A percentile compares a stretch with the other conserved stretches of the same genome.
phyloP scores from a whole-genome alignment of 2,329 filamentous ascomycete species.

The Beauveria bassiana region DNA sequence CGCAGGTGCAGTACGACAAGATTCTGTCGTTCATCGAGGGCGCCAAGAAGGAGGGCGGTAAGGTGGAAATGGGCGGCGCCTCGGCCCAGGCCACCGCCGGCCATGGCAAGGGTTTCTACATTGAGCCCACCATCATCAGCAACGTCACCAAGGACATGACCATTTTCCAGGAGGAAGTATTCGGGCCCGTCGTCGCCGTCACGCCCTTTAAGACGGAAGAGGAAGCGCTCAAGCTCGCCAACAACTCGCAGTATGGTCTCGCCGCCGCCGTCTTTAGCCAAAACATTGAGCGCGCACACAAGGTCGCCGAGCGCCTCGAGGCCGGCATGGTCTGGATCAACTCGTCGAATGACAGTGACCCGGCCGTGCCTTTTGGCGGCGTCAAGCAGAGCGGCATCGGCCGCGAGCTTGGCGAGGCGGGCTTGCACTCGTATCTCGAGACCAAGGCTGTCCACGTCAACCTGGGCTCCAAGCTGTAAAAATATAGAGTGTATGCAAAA shows the following conservation, averaged over 20 bases:
- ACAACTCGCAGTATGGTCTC: conserved; percentile 52
- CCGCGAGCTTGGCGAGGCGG: conserved; percentile 37
- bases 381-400: conserved; percentile 43
- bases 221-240: conserved; percentile 35
- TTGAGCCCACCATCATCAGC: conserved; percentile 39
- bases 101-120: conserved; percentile 36
- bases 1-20: conserved; percentile 61
- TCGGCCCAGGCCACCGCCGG: conserved; percentile 24
- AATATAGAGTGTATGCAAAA: background rate
- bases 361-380: conserved; percentile 37
- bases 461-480: conserved; percentile 27
- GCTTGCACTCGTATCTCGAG: conserved; percentile 35
- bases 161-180: conserved; percentile 39
- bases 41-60: conserved; percentile 65
- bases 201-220: conserved; percentile 34
- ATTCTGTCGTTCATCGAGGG: conserved; percentile 62
- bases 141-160: conserved; percentile 33
- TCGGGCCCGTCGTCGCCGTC: conserved; percentile 37
- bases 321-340: conserved; percentile 52
- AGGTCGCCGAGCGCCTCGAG: conserved; percentile 48
- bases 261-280: conserved; percentile 55
- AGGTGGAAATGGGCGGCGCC: conserved; percentile 56
- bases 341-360: conserved; percentile 36
- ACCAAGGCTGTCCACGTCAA: conserved; percentile 40
- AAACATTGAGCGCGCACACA: conserved; percentile 43